Evolutionary conservation across 78 protist species (phyloP).

Genomic region (Cavenderia fasciculata): DNA sequence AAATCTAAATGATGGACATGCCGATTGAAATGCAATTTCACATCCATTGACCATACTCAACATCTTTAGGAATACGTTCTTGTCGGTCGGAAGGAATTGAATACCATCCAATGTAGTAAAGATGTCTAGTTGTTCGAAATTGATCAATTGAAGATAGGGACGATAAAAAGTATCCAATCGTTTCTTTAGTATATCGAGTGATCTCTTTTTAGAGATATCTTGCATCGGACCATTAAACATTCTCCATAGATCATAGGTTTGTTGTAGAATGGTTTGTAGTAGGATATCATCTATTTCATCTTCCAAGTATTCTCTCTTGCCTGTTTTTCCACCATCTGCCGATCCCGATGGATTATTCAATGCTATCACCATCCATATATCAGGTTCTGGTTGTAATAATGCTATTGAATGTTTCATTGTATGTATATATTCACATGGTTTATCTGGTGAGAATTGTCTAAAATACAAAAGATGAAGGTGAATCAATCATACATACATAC

Average conservation of each 20-base stretch:
- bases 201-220: background rate
- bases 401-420: conserved; percentile 32
- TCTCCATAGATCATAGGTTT: conserved; percentile 41
- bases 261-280: conserved; percentile 23
- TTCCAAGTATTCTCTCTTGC: conserved; percentile 48
- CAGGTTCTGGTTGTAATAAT: conserved; percentile 51
- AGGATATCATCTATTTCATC: conserved; percentile 39
- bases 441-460: conserved; percentile 59
- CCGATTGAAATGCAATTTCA: conserved; percentile 48
- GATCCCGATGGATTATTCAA: conserved; percentile 12
- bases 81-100: conserved; percentile 81
- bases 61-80: conserved; percentile 68
- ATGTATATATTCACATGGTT: conserved; percentile 78
- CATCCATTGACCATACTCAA: conserved; percentile 38
- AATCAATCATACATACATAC: background rate
- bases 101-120: conserved; percentile 77
- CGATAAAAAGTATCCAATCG: conserved; percentile 46
- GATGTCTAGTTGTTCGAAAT: conserved; percentile 70
- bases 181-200: background rate
- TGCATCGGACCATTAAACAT: conserved; percentile 24
- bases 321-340: background rate
- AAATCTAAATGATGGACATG: conserved; percentile 42
- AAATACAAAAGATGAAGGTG: background rate
- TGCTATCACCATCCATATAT: conserved; percentile 78
- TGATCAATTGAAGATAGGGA: conserved; percentile 43